phyloP scores from a whole-genome alignment of 805 yeast species.

The Huiozyma sinensis region DNA sequence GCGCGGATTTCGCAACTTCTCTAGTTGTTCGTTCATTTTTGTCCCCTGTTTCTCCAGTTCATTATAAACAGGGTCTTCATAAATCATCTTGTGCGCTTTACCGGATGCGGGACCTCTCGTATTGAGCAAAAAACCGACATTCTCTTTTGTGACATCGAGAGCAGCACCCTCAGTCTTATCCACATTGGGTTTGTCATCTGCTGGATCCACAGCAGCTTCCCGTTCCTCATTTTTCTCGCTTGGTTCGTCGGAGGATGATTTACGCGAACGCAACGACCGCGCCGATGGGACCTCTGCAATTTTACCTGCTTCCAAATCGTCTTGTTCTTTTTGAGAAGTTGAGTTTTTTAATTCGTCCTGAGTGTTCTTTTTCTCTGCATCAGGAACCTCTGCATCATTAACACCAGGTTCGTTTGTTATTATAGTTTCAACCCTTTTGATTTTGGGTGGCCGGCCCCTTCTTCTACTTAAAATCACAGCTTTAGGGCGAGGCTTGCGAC shows the following conservation, averaged over 20 bases:
- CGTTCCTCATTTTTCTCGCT: no score
- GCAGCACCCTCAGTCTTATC: no score
- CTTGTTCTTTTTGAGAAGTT: neutral
- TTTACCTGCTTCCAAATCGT: neutral
- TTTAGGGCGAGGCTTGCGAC: no score
- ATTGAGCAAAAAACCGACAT: no score
- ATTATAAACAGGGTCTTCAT: neutral
- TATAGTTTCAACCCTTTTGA: constrained; percentile 14
- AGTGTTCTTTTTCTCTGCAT: neutral
- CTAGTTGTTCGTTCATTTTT: constrained; percentile 8
- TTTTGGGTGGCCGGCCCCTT: constrained; percentile 29
- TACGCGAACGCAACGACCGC: neutral
- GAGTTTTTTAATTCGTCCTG: no score
- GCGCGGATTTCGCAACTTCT: constrained; percentile 23
- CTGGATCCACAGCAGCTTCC: no score
- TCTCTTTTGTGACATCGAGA: no score
- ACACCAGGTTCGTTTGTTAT: neutral
- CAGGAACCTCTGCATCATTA: neutral
- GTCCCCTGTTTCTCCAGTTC: neutral
- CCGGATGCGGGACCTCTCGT: no score
- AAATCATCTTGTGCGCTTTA: no score
- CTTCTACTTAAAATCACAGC: constrained; percentile 1
- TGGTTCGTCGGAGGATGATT: no score
- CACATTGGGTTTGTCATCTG: no score
- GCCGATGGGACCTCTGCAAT: no score